Base-by-base conservation (phyloP, 441 rosid genomes). In the Omphalea diandra region DNA sequence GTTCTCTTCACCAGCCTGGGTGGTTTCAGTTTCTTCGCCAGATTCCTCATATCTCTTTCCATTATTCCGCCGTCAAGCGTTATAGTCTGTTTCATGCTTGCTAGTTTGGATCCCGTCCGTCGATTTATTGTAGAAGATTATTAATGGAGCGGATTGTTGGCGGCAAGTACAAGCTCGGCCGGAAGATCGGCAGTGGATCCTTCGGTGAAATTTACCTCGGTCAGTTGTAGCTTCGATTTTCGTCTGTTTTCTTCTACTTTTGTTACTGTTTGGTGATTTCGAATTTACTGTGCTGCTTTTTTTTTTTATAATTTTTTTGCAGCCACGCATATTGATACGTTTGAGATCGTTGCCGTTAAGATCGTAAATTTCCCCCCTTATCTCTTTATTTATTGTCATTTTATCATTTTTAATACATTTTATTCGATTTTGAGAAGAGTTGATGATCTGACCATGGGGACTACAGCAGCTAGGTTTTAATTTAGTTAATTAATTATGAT, bases 101-200 rank as follows among this genome's bases (percentile, higher is more conserved):
- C 54, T 44, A 7, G 46, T 10, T 33, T 53, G 7, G 36, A 41
- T 46, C 18, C 33, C 27, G 15, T 57, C 31, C 12, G 8, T 71
- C 44, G 57, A 24, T 43, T 41, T 44, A 18, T 38, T 14, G 26
- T n/a, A 17, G 36, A 3, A 5, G 41, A 20, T 57, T 69, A 46
- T 20, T 3, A 68, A 90, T 93, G 97, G 98, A 91, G 67, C 89
- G 98, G 63, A 78, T 86, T 74, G 84, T 93, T 84, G 97, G 98
- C 49, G 91, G 93, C 62, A 89, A 89, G 82, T 89, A 77, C 80
- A 91, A 89, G 89, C 94, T 93, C 73, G 98, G 91, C 64, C 93
- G 97, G 49, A 88, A 88, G 86, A 91, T 93, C 93, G 98, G 98
- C 75, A 84, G 96, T 72, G 97, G 98, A 79, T 93, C 98, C 41